Evolutionary conservation across 345 rosid species (phyloP).

Genomic region (Lepidium africanum): DNA sequence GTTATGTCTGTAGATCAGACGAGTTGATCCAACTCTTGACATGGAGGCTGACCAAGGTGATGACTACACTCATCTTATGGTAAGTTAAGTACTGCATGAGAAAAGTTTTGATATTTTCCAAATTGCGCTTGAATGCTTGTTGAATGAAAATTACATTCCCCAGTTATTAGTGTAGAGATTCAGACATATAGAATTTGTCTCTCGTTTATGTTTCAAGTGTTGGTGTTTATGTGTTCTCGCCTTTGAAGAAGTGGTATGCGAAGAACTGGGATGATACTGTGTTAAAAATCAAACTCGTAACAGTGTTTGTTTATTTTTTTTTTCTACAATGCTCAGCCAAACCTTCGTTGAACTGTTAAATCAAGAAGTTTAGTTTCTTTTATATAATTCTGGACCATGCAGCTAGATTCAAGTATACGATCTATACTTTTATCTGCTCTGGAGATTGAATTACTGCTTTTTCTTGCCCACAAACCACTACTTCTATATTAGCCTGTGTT

Average conservation of each 20-base stretch:
- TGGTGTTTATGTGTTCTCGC: not conserved
- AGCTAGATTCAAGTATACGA: not conserved
- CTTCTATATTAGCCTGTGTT: not conserved
- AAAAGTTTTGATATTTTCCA: not conserved
- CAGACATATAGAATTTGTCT: not conserved
- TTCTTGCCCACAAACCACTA: not conserved
- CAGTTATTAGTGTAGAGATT: not conserved
- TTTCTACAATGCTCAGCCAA: not conserved
- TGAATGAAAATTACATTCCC: not conserved
- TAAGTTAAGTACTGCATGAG: conserved; percentile 28
- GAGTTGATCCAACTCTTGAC: conserved; percentile 91
- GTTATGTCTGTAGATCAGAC: conserved; percentile 53
- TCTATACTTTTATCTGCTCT: not conserved
- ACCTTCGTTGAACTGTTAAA: not conserved
- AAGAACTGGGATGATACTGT: not conserved
- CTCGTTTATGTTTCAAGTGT: not conserved
- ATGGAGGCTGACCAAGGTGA: conserved; percentile 96
- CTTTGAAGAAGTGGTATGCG: not conserved
- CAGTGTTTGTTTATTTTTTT: not conserved
- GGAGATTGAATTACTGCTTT: not conserved
- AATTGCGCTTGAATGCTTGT: not conserved
- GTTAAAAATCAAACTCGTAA: not conserved
- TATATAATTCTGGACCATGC: not conserved
- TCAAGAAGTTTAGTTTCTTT: not conserved
- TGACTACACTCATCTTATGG: conserved; percentile 90